Conservation (phyloP, 2,329 filamentous ascomycete genomes). For the Phyllosticta paracitricarpa region DNA sequence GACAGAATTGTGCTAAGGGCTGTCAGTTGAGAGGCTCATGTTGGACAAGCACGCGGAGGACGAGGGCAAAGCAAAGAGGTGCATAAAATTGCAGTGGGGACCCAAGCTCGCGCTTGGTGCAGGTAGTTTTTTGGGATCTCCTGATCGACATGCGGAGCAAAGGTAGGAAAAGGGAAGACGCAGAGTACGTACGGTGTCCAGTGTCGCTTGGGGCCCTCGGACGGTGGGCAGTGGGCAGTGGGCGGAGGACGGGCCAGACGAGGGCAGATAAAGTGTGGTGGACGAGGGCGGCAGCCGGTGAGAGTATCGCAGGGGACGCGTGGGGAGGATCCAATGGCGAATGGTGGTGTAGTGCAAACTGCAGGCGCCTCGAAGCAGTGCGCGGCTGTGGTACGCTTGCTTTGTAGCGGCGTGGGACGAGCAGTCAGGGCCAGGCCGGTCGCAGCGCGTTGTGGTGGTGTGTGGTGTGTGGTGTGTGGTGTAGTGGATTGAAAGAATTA, state of each 20-base stretch:
- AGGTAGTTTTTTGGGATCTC: conserved; percentile 3
- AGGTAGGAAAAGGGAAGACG: background rate
- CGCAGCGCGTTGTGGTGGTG: too few relatives aligned
- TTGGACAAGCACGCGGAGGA: conserved; percentile 7
- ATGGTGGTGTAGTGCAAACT: conserved; percentile 5
- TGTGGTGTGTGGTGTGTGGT: background rate
- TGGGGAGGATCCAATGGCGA: conserved; percentile 6
- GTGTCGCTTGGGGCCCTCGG: background rate
- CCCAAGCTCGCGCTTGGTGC: conserved; percentile 8
- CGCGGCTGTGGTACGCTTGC: background rate
- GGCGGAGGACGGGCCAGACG: background rate
- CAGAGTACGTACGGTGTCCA: background rate
- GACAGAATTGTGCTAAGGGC: conserved; percentile 5
- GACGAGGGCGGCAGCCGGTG: conserved; percentile 5
- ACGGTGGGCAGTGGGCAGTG: background rate
- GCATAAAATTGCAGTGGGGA: conserved; percentile 8
- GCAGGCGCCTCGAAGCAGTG: conserved; percentile 4
- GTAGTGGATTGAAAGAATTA: background rate
- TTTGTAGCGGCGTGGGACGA: background rate
- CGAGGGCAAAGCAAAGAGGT: conserved; percentile 3
- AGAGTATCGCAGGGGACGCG: background rate
- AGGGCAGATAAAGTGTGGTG: conserved; percentile 1
- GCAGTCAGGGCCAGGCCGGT: background rate
- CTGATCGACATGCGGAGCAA: conserved; percentile 3
- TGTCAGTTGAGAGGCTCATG: conserved; percentile 8